Evolutionary conservation across 805 yeast species (phyloP), one percentile per base, ranked within the genome.

Genomic region (Candida arabinofermentans): DNA sequence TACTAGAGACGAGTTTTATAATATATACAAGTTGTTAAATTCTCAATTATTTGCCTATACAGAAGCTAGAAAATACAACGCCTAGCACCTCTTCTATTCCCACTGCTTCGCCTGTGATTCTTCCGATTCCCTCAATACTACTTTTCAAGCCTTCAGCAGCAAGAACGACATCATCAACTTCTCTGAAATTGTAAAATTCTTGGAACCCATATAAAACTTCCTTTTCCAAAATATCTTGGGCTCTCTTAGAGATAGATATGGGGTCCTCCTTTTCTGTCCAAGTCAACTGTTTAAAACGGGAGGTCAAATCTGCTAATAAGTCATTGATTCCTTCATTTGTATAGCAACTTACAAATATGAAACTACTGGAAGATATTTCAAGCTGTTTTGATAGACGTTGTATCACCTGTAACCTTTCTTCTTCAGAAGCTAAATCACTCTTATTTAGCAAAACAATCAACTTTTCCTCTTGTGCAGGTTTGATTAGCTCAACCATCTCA

Each of bases 11-110:
- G n/a, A 17, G 6, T 13, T 14, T 12, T 17, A 31, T 17, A 26
- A 29, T 7, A 17, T 31, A 18, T 31, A 19, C 14, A 31, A 14
- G 23, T 18, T 31, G 32, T 7, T 5, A 27, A n/a, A 7, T 7
- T 7, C 6, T 29, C 13, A n/a, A n/a, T 45, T 51, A 91, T 61
- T 91, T 91, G 0, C 99, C 99, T 18, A 93, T 88, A 62, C 99
- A 93, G 59, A 93, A 93, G 47, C 80, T 84, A 2, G 96, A 81
- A 57, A 93, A 93, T 0, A 93, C 93, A 1, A 86, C 91, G 1
- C 93, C 96, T 5, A 93, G 67, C 0, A 93, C 80, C 56, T 93
- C 98, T 52, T 93, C 97, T 0, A 90, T 73, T 0, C 95, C 96
- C 12, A 91, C 79, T 0, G 87, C 76, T 30, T 86, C 85, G 1